A percentile compares a stretch with the other conserved stretches of the same genome.
These are phyloP conservation scores for Hibiscus tridactylites DNA, from an alignment of 345 rosid species.

Conservation along the genomic window DNA sequence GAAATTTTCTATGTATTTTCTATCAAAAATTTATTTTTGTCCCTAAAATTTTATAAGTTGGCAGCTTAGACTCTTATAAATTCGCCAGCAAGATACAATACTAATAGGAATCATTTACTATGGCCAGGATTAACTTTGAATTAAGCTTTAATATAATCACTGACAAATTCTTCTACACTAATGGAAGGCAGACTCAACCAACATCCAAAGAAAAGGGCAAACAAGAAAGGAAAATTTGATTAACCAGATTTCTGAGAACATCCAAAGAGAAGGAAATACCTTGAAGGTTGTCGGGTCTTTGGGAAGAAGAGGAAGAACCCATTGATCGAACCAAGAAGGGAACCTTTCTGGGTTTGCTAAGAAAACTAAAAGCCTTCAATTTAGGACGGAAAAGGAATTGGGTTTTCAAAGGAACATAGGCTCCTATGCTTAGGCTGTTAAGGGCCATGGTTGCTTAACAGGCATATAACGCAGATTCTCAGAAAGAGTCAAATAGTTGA, in stretches of 20 bases:
- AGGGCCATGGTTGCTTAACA: conserved; percentile 18
- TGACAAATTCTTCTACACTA: too few relatives aligned
- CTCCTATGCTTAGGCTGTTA: background rate
- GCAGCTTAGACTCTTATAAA: too few relatives aligned
- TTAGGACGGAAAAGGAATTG: conserved; percentile 6
- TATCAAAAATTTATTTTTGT: too few relatives aligned
- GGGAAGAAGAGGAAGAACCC: conserved; percentile 87
- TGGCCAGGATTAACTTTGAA: too few relatives aligned
- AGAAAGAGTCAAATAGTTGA: background rate
- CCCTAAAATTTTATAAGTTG: too few relatives aligned
- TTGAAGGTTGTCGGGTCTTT: conserved; percentile 32
- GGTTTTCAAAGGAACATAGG: conserved; percentile 15
- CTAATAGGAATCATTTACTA: too few relatives aligned
- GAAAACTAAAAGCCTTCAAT: conserved; percentile 8
- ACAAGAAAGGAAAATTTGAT: background rate
- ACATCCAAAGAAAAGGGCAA: background rate
- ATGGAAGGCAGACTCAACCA: too few relatives aligned
- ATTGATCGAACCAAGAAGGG: conserved; percentile 40
- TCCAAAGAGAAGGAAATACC: background rate
- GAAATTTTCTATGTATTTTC: too few relatives aligned
- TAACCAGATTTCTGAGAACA: background rate
- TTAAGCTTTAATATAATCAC: too few relatives aligned
- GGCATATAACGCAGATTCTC: background rate
- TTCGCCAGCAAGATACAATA: too few relatives aligned
- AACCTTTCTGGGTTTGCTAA: conserved; percentile 14